Base-by-base conservation (phyloP, 1,284 basidiomycete species). In the Wallemia mellicola region DNA sequence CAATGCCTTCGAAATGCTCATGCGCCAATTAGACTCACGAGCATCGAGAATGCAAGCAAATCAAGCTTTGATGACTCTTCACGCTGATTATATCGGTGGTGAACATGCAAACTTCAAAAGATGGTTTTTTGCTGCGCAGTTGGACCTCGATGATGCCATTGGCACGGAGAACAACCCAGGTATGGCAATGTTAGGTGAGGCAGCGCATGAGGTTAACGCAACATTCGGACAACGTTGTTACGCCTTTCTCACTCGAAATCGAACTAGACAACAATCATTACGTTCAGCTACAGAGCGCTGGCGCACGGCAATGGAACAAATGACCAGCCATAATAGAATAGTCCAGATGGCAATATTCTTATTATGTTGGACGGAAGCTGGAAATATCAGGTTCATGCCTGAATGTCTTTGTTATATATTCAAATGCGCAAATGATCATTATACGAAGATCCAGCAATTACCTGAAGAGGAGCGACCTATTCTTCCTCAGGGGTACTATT, bases 371-470 rank as follows among this genome's bases (percentile, higher is more conserved):
- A 94, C 94, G 63, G 94, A 99, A 71, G 92, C 87, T 0, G 94
- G 92, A 9, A 89, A 96, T 68, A 87, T 98, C 59, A 83, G 94
- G n/a, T 99, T 96, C 71, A 79, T 88, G 54, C 92, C 94, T 25
- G 92, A 99, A 71, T 92, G 87, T 67, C 73, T 96, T 60, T 95
- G 89, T 73, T 98, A 95, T 77, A 94, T 98, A 72, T 98, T 98
- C 83, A 96, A 99, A 74, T 98, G 94, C 68, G 94, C 92, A 26
- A 94, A 98, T 70, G 92, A 99, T 72, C 98, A 96, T 72, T 98
- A 99, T 71, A 89, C 94, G 56, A 92, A 86, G 19, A 82, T 91
- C 19, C 92, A 98, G 69, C 98, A 94, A 68, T 92, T 98, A 71
- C 87, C 81, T 70, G 76, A 88, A 60, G 75, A 88, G 61, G 92